These are phyloP conservation scores for Penicillium sp. DNA, from an alignment of 2,329 filamentous ascomycete genomes.

Conservation along the genomic window DNA sequence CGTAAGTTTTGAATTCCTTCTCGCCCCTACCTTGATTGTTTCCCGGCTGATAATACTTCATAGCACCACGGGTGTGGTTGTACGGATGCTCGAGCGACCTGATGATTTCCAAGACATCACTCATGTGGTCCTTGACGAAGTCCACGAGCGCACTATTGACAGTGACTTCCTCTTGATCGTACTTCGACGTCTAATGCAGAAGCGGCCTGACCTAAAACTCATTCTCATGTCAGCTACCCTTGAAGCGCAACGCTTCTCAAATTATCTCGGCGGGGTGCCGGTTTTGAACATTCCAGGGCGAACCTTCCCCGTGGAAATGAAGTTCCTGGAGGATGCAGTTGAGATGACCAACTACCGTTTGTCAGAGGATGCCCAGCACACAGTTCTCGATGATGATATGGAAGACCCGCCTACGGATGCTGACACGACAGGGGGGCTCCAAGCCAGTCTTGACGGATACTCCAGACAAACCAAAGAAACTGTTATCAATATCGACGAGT, in stretches of 20 bases:
- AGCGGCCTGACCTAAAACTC: conserved; percentile 81
- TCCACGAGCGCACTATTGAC: conserved; percentile 94
- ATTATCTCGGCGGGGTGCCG: conserved; percentile 80
- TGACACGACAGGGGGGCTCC: conserved; percentile 57
- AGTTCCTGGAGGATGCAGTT: conserved; percentile 88
- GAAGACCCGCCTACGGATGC: conserved; percentile 44
- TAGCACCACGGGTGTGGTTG: conserved; percentile 75
- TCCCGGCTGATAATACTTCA: conserved; percentile 8
- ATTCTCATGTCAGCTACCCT: conserved; percentile 97
- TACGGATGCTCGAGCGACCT: conserved; percentile 91
- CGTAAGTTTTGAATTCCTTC: conserved; percentile 53
- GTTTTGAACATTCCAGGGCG: conserved; percentile 87
- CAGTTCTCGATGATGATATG: conserved; percentile 46
- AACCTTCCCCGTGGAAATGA: conserved; percentile 86
- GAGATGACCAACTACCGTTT: conserved; percentile 76
- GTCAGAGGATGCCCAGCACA: conserved; percentile 56
- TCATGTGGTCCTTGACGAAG: conserved; percentile 93
- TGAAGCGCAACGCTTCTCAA: conserved; percentile 85
- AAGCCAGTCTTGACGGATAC: conserved; percentile 69
- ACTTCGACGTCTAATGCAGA: conserved; percentile 74
- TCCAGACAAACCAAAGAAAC: conserved; percentile 72
- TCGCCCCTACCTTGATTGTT: not conserved
- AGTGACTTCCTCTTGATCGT: conserved; percentile 95
- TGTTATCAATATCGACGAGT: conserved; percentile 79
- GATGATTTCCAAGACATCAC: conserved; percentile 86